Conservation (phyloP, 2,329 filamentous ascomycete genomes). For the Colletotrichum destructivum region DNA sequence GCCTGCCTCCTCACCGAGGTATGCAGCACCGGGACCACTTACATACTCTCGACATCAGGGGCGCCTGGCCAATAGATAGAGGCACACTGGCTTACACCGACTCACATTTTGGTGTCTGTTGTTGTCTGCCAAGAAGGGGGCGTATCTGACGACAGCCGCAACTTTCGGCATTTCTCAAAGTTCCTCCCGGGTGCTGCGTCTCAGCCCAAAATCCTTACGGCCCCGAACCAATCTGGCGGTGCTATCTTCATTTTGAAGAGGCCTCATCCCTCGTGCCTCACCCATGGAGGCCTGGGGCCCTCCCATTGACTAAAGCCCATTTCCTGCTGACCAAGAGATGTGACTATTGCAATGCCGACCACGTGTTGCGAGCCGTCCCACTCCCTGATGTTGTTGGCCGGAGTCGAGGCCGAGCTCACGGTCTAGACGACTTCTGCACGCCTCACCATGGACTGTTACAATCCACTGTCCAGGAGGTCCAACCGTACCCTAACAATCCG, state of each 20-base stretch:
- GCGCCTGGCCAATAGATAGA: neutral
- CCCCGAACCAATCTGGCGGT: conserved; percentile 10
- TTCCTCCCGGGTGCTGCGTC: conserved; percentile 21
- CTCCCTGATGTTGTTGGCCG: neutral
- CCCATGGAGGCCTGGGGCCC: neutral
- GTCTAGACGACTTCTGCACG: neutral
- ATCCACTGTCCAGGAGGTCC: conserved; percentile 19
- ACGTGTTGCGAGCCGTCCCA: conserved; percentile 10
- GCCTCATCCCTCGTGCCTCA: conserved; percentile 4
- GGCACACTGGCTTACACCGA: neutral
- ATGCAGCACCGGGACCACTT: neutral
- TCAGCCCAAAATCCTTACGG: conserved; percentile 24
- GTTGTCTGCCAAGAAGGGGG: conserved; percentile 25
- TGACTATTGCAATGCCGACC: conserved; percentile 12
- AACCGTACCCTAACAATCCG: conserved; percentile 16
- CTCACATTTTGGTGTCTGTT: neutral
- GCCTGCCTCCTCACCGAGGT: neutral
- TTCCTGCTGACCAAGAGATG: conserved; percentile 26
- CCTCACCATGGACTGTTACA: neutral
- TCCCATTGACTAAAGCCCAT: conserved; percentile 10
- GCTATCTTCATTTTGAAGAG: conserved; percentile 22
- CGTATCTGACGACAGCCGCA: conserved; percentile 38
- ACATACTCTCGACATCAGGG: neutral
- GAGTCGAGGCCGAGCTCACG: conserved; percentile 8
- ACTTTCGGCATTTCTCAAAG: conserved; percentile 33